phyloP scores from a whole-genome alignment of 306 rosid species.

The Quercus cerris region DNA sequence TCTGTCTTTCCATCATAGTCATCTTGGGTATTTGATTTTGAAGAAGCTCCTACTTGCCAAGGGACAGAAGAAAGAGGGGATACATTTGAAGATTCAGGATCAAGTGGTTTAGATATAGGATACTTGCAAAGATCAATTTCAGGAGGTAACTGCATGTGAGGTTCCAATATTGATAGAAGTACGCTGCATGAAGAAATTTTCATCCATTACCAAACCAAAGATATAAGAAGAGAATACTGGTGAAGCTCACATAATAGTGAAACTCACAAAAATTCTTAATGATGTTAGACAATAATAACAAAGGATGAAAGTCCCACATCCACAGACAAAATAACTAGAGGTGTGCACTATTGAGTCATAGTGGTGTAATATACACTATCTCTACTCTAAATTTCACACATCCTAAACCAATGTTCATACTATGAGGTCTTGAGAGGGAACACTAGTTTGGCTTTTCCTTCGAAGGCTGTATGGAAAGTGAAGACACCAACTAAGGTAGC shows the following conservation, averaged over 20 bases:
- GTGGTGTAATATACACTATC: background rate
- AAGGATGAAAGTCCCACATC: background rate
- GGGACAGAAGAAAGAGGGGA: slow-evolving; percentile 40
- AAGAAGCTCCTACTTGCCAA: slow-evolving; percentile 41
- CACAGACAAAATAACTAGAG: background rate
- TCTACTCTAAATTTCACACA: background rate
- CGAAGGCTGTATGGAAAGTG: no score
- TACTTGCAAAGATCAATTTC: slow-evolving; percentile 71
- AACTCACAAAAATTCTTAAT: no score
- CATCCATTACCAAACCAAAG: background rate
- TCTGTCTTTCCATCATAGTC: slow-evolving; percentile 67
- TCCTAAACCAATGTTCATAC: background rate
- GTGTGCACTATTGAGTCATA: background rate
- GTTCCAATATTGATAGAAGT: slow-evolving; percentile 85
- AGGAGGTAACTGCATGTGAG: slow-evolving; percentile 83
- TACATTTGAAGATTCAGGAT: slow-evolving; percentile 44
- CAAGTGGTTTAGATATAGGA: slow-evolving; percentile 39
- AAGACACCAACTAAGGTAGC: no score
- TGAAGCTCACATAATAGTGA: background rate
- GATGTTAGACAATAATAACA: background rate
- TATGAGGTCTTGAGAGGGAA: no score
- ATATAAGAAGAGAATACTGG: background rate
- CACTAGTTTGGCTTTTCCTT: no score
- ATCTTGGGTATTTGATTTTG: slow-evolving; percentile 54
- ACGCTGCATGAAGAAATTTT: slow-evolving; percentile 51